Evolutionary conservation across 2,329 filamentous ascomycete species (phyloP).

Genomic region (Cytospora chrysosperma): DNA sequence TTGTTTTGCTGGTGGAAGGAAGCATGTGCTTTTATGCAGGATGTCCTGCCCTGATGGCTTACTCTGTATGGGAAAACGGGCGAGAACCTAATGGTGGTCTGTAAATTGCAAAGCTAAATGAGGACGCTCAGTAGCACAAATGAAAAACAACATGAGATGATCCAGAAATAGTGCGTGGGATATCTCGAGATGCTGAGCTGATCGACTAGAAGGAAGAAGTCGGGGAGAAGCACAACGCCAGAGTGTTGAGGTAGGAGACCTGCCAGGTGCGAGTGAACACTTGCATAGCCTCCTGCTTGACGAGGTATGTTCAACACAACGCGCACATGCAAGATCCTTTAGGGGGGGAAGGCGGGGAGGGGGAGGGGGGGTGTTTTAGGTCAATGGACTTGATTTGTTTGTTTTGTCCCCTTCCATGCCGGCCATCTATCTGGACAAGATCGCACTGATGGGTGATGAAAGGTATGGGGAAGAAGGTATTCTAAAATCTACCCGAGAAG

Average conservation of each 20-base stretch:
- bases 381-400: too few relatives aligned
- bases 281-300: too few relatives aligned
- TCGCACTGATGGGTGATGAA: neutral
- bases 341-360: too few relatives aligned
- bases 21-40: neutral
- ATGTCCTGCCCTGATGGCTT: neutral
- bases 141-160: neutral
- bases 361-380: too few relatives aligned
- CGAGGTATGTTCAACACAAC: too few relatives aligned
- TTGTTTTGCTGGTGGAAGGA: neutral
- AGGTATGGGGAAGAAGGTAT: neutral
- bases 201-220: neutral
- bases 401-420: neutral
- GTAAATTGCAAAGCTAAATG: neutral
- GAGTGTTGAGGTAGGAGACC: neutral
- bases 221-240: neutral
- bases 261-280: too few relatives aligned
- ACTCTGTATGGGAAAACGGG: neutral
- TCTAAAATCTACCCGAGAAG: neutral
- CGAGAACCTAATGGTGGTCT: neutral
- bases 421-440: neutral
- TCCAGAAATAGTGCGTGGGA: neutral
- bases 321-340: neutral
- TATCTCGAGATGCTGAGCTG: neutral
- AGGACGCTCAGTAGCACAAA: neutral